Evolutionary conservation across 495 filamentous ascomycete genomes (phyloP), one percentile per base, ranked within the genome.

Genomic region (Cladorrhinum samala): DNA sequence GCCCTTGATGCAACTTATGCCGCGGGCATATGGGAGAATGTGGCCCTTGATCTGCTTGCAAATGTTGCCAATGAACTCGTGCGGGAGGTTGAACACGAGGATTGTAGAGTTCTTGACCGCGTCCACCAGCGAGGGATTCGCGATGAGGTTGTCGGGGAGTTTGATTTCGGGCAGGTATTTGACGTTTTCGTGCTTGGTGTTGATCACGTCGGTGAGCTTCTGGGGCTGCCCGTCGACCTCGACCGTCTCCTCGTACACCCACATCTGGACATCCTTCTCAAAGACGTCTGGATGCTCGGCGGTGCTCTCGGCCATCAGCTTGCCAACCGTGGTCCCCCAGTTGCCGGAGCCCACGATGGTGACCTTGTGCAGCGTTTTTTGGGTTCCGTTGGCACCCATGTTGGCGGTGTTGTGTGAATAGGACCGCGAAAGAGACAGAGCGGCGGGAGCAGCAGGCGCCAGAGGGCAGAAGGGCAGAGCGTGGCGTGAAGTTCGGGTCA

Each of bases 1-100:
- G 56, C 94, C 94, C 77, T 99, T 99, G 69, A 96, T 97, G 70
- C 94, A 99, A 55, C 89, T 95, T 55, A 99, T 87, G 41, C 90
- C 94, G 45, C 94, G 83, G 16, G 94, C 92, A 58, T 85, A 96
- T 0, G 93, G 93, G 14, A 95, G 71, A 60, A 94, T 92, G 59
- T 95, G 82, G 47, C 89, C 93, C 67, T 87, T 80, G 54, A 99
- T 78, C 66, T 89, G 83, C 38, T 85, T 78, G 71, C 91, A 96
- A 56, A 89, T 88, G 55, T 82, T 83, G 68, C 80, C 79, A 64
- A 99, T 96, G 72, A 99, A 99, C 68, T 99, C 92, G 73, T 99
- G 94, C 5, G 94, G 94, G 16, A 98, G 79, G 73, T 96, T 96
- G 80, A 99, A 99, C 60, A 99, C 78, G 38, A 99, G 81, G 50